Evolutionary conservation across 345 rosid species (phyloP), one percentile per base, ranked within the genome.

Genomic region (Linum lewisii): DNA sequence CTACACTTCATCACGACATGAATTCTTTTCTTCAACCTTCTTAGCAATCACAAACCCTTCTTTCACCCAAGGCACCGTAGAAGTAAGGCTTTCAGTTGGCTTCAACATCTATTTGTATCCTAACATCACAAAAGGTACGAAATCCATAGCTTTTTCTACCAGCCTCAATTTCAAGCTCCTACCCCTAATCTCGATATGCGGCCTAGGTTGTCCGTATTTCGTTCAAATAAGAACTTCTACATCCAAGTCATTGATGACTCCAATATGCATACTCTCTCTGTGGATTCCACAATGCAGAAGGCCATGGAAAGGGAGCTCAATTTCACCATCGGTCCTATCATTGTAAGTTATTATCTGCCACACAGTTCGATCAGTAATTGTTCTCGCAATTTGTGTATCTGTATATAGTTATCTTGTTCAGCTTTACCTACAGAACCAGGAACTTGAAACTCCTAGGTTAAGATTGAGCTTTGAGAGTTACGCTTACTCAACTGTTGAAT

Each of bases 241-340:
- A 94, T 78, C 36, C 97, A 93, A 75, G 95, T 93, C 72, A 85
- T 93, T 61, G 99, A 93, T 76, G 99, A 93, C 73, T 75, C 88
- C 2, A 89, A 89, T 84, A 93, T 89, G 97, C 99, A 89, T 74
- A 93, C 99, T 0, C 86, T 93, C 62, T 94, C 95, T 64, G 78
- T 95, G 0, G 95, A 86, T 24, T 88, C 97, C 36, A 89, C 99
- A 5, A 80, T 75, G 81, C 91, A 86, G 81, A 86, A 83, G 65
- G 76, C 84, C 14, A 59, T 89, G 68, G 76, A 80, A 1, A 81
- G 83, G 69, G 87, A 79, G 61, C 72, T 87, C 2, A 65, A 85
- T 70, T 83, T 66, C 72, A 79, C 77, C 9, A 64, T 85, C 61
- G 85, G 94, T 58, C 95, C 99, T 1, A 86, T 91, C 29, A 55